phyloP scores from a whole-genome alignment of 2,329 filamentous ascomycete species.

The Pseudocercospora cruenta region DNA sequence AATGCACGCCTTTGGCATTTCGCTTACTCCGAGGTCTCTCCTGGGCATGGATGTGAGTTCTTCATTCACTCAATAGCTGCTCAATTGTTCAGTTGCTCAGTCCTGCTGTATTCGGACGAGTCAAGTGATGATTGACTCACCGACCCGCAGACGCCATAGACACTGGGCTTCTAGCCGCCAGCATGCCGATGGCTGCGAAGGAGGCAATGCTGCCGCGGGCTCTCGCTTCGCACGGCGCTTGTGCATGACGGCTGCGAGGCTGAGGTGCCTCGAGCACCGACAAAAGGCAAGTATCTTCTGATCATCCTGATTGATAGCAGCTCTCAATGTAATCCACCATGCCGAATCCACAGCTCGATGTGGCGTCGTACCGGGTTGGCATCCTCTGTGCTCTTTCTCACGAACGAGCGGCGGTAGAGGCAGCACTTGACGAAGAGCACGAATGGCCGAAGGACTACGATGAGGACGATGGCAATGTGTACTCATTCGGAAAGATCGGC shows the following conservation, averaged over 20 bases:
- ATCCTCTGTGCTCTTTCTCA: slow-evolving; percentile 33
- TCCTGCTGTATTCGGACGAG: no score
- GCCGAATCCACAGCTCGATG: not conserved
- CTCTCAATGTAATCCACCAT: not conserved
- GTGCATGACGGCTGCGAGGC: not conserved
- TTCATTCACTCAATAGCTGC: no score
- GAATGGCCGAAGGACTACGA: not conserved
- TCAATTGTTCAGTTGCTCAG: no score
- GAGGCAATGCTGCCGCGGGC: no score
- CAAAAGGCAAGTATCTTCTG: not conserved
- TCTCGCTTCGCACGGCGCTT: not conserved
- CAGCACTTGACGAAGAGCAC: slow-evolving; percentile 25
- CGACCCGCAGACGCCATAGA: no score
- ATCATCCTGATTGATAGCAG: not conserved
- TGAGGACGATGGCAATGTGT: slow-evolving; percentile 25
- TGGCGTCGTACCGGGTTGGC: slow-evolving; percentile 21
- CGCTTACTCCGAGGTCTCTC: no score
- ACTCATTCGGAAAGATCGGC: slow-evolving; percentile 30
- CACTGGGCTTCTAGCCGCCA: no score
- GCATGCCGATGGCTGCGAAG: no score
- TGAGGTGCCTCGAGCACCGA: not conserved
- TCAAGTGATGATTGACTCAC: no score
- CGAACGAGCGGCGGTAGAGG: slow-evolving; percentile 28
- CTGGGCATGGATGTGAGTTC: no score
- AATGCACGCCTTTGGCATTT: no score